These are phyloP conservation scores for Linanthus parryae DNA, from an alignment of 148 eudicot genomes.

Conservation along the genomic window DNA sequence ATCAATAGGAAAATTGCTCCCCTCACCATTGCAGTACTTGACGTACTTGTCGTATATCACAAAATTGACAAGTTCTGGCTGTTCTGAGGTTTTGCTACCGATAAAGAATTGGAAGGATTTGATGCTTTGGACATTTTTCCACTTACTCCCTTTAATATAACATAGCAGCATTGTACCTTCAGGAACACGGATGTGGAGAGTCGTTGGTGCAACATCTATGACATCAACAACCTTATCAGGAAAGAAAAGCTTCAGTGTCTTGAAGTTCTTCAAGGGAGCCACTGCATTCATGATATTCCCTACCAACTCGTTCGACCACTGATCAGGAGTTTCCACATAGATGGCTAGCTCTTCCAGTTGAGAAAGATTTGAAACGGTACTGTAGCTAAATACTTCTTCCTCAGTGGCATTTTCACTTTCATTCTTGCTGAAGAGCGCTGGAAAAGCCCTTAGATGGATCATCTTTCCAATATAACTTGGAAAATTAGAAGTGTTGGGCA, in stretches of 20 bases:
- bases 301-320: neutral
- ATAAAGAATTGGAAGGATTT: constrained; percentile 6
- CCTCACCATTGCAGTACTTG: constrained; percentile 8
- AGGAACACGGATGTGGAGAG: constrained; percentile 1
- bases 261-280: neutral
- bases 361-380: constrained; percentile 6
- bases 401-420: too few relatives aligned
- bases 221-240: constrained; percentile 4
- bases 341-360: constrained; percentile 11
- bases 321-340: neutral
- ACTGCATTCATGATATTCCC: constrained; percentile 4
- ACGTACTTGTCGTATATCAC: constrained; percentile 8
- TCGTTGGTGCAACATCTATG: constrained; percentile 4
- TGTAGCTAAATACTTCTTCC: neutral
- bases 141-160: neutral
- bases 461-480: too few relatives aligned
- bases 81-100: neutral
- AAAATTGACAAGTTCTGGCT: neutral
- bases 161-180: constrained; percentile 2
- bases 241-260: constrained; percentile 3
- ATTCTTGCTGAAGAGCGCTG: too few relatives aligned
- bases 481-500: too few relatives aligned
- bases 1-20: neutral
- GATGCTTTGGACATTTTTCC: neutral
- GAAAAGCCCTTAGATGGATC: too few relatives aligned